Conservation (phyloP, 208 protist species). For the Giardia muris region DNA sequence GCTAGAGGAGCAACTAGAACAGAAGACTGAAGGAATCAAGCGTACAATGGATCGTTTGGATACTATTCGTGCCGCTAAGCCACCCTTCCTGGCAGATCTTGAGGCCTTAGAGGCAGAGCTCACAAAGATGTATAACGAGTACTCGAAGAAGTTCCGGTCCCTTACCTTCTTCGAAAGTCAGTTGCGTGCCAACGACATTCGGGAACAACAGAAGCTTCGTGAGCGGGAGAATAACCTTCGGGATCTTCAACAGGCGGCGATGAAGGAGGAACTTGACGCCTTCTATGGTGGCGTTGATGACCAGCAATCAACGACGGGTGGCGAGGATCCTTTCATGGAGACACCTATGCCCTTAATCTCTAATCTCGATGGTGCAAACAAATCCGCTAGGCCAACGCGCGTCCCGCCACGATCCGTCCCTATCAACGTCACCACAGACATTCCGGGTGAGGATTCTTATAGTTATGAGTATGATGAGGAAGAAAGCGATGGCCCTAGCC, state of each 20-base stretch:
- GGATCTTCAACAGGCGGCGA: background rate
- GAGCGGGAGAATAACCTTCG: constrained; percentile 1
- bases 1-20: background rate
- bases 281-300: background rate
- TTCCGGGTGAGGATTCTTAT: background rate
- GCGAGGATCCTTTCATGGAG: background rate
- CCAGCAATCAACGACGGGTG: background rate
- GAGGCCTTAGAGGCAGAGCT: background rate
- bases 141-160: background rate
- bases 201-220: background rate
- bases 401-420: background rate
- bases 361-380: background rate
- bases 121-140: background rate
- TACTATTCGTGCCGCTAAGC: constrained; percentile 5
- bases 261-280: background rate
- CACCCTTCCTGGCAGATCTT: constrained; percentile 14
- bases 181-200: background rate
- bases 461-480: background rate
- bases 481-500: background rate
- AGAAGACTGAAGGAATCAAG: background rate
- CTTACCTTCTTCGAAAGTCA: background rate
- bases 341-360: background rate
- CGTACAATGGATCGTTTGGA: background rate
- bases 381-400: background rate
- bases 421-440: background rate